Base-by-base conservation (phyloP, 176 grass and related monocot genomes). In the Chrysopogon serrulatus region DNA sequence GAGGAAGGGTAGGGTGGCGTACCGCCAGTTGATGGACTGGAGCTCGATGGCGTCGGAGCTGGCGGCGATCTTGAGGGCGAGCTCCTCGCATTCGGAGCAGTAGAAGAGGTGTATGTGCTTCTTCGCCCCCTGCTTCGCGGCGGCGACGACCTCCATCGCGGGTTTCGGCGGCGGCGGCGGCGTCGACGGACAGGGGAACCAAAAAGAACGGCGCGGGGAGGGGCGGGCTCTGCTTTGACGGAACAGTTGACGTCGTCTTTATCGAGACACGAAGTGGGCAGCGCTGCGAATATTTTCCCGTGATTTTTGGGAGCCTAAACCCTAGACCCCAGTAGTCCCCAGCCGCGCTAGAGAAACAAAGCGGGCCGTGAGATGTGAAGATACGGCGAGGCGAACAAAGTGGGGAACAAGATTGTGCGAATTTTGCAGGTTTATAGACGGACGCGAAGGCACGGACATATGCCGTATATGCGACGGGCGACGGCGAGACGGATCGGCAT, bases 101-200 rank as follows among this genome's bases (percentile, higher is more conserved):
- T 95, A 98, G 80, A 98, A 95, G 34, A 98, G 89, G 47, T 87
- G 84, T 71, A 98, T 89, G 43, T 90, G 84, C 91, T 98, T 95
- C 87, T 77, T 93, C 74, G 77, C 65, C 79, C 88, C 83, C 66
- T 72, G 88, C 81, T 84, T 91, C 80, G 35, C 36, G 8, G 73
- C 56, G 40, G 61, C 65, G 3, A 35, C 59, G 61, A 79, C 14
- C 79, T 83, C 88, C 88, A 87, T 90, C 88, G 21, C 3, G 14
- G 57, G 77, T 28, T 23, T 61, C 65, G 68, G 76, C 36, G 67
- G 64, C 32, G 47, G 71, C 21, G 43, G 63, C 37, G 68, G 57
- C n/a, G n/a, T n/a, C n/a, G n/a, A n/a, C n/a, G 32, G 31, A 61
- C 82, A 80, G 64, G 21, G 83, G 72, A 77, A 68, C 30, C 40